A percentile compares a stretch with the other conserved stretches of the same genome.
Conservation (phyloP, 768 basidiomycete genomes). For the Leccinum ochraceum region DNA sequence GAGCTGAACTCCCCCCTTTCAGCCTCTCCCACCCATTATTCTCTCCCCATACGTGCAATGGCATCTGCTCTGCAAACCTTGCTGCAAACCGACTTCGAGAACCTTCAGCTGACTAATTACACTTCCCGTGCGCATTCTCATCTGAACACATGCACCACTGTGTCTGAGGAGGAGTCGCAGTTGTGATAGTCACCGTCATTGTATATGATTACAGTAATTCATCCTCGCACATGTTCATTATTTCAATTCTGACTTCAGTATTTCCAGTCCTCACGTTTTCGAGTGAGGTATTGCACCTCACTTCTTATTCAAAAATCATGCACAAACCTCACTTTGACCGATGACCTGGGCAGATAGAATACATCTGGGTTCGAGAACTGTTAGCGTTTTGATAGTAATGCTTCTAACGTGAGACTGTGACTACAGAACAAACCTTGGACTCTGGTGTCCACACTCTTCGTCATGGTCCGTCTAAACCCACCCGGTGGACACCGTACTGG, state of each 20-base stretch:
- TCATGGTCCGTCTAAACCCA: slow-evolving; percentile 9
- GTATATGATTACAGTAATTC: not conserved
- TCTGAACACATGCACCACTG: too few species aligned
- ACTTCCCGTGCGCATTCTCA: too few species aligned
- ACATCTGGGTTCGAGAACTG: slow-evolving; percentile 14
- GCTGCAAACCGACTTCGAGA: too few species aligned
- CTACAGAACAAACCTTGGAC: slow-evolving; percentile 9
- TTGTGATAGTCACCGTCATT: not conserved
- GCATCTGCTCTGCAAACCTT: too few species aligned
- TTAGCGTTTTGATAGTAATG: too few species aligned
- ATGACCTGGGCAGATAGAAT: slow-evolving; percentile 7
- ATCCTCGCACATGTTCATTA: too few species aligned
- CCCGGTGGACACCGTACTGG: not conserved
- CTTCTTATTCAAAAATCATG: not conserved
- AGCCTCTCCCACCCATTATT: too few species aligned
- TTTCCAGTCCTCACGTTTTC: slow-evolving; percentile 11
- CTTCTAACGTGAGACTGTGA: not conserved
- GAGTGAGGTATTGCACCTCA: slow-evolving; percentile 6
- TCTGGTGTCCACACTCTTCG: slow-evolving; percentile 10
- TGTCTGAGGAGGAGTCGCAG: not conserved
- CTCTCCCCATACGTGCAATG: too few species aligned
- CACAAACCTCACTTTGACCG: not conserved
- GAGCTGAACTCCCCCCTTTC: too few species aligned
- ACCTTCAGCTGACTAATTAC: too few species aligned
- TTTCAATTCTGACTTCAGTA: not conserved